phyloP scores from a whole-genome alignment of 352 stramenopile species.

The Phytophthora hybrid region DNA sequence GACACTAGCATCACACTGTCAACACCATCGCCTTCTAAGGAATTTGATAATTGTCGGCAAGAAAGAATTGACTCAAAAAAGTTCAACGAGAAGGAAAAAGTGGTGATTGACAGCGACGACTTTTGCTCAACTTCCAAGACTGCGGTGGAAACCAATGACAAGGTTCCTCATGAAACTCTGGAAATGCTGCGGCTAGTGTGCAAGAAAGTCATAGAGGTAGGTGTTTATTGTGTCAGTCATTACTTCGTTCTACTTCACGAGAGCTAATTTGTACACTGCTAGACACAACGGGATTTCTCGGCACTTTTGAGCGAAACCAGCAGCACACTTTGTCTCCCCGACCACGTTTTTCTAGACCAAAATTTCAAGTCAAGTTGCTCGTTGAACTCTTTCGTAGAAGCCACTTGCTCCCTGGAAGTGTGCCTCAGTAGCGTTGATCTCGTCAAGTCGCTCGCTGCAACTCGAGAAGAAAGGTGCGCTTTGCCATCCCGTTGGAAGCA shows the following conservation, averaged over 20 bases:
- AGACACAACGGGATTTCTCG: conserved; percentile 9
- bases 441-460: conserved; percentile 20
- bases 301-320: neutral
- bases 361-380: conserved; percentile 2
- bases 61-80: neutral
- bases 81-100: neutral
- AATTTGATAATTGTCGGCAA: neutral
- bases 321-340: conserved; percentile 15
- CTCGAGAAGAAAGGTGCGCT: conserved; percentile 31
- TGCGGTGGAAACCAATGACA: neutral
- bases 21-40: conserved; percentile 18
- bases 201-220: conserved; percentile 13
- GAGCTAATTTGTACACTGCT: neutral
- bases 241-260: neutral
- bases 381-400: conserved; percentile 12
- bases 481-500: neutral
- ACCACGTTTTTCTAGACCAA: neutral
- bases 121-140: neutral
- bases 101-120: neutral
- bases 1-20: conserved; percentile 20
- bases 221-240: neutral
- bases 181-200: conserved; percentile 24
- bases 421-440: conserved; percentile 8
- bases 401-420: conserved; percentile 23
- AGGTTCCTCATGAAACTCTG: conserved; percentile 3